Conservation (phyloP, 1,284 basidiomycete species). For the Sporisorium reilianum region DNA sequence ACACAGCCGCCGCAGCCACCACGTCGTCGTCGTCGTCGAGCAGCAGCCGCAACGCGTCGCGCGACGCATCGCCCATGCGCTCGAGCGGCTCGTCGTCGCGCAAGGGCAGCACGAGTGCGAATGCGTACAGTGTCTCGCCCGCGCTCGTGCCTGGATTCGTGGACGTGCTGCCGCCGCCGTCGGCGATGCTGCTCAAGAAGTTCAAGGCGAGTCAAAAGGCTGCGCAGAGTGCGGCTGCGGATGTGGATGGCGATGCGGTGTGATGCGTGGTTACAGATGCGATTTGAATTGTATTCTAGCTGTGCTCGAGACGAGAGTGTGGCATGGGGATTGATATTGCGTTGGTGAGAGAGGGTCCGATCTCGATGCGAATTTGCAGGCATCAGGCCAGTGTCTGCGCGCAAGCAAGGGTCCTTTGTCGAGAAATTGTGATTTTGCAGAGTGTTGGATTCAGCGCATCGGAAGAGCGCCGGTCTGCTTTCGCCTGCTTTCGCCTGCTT, state of each 20-base stretch:
- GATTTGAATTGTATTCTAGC: no score
- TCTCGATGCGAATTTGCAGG: neutral
- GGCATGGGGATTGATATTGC: no score
- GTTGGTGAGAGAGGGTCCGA: slow-evolving; percentile 1
- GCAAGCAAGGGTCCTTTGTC: slow-evolving; percentile 1
- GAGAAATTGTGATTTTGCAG: neutral
- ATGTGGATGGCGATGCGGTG: neutral
- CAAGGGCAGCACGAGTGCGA: no score
- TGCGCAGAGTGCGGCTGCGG: neutral
- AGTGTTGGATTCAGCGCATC: slow-evolving; percentile 26
- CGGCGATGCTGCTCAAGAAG: slow-evolving; percentile 26
- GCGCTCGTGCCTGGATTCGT: slow-evolving; percentile 27
- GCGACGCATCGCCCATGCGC: slow-evolving; percentile 22
- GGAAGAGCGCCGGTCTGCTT: slow-evolving; percentile 23
- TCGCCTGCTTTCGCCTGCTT: neutral
- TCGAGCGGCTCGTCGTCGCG: neutral
- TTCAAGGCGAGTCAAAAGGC: slow-evolving; percentile 25
- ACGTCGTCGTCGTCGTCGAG: no score
- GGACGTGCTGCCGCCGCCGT: slow-evolving; percentile 15
- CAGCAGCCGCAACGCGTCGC: slow-evolving; percentile 25
- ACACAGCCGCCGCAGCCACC: neutral
- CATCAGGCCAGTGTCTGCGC: neutral
- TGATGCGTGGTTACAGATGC: no score
- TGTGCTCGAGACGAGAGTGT: neutral
- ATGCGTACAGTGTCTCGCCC: slow-evolving; percentile 16